These are phyloP conservation scores for Tricholoma bakamatsutake DNA, from an alignment of 768 basidiomycete genomes.

Conservation along the genomic window DNA sequence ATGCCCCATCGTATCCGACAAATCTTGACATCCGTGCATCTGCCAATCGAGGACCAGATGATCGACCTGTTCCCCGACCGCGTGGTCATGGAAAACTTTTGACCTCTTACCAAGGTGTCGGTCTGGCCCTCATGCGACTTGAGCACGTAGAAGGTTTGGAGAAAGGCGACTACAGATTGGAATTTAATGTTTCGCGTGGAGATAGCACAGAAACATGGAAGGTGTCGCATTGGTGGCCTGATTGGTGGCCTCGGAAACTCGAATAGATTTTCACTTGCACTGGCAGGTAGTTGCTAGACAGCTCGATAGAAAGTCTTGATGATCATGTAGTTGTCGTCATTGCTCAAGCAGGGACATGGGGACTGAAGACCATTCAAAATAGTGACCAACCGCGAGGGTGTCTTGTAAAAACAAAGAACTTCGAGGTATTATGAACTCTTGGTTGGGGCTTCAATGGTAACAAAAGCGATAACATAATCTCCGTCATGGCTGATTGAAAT, in stretches of 20 bases:
- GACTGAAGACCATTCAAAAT: background rate
- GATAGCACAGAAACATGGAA: conserved; percentile 28
- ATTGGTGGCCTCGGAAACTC: conserved; percentile 47
- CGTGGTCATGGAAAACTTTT: conserved; percentile 76
- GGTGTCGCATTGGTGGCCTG: conserved; percentile 66
- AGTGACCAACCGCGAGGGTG: background rate
- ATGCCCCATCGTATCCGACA: conserved; percentile 22
- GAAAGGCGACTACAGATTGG: conserved; percentile 38
- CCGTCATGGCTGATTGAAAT: conserved; percentile 81
- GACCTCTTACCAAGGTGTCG: conserved; percentile 51
- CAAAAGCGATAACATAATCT: conserved; percentile 66
- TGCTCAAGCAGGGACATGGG: background rate
- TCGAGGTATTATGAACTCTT: background rate
- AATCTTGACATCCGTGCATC: conserved; percentile 35
- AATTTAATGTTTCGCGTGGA: conserved; percentile 30
- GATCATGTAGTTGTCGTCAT: background rate
- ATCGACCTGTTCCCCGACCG: conserved; percentile 42
- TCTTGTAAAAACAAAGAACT: background rate
- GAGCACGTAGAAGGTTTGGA: conserved; percentile 62
- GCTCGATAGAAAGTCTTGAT: no score
- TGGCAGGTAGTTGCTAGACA: background rate
- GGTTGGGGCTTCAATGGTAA: conserved; percentile 46
- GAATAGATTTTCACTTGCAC: conserved; percentile 1
- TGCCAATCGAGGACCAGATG: conserved; percentile 15
- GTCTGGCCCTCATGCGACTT: conserved; percentile 73